Evolutionary conservation across 352 stramenopile species (phyloP), one percentile per base, ranked within the genome.

Genomic region (Pythium monospermum): DNA sequence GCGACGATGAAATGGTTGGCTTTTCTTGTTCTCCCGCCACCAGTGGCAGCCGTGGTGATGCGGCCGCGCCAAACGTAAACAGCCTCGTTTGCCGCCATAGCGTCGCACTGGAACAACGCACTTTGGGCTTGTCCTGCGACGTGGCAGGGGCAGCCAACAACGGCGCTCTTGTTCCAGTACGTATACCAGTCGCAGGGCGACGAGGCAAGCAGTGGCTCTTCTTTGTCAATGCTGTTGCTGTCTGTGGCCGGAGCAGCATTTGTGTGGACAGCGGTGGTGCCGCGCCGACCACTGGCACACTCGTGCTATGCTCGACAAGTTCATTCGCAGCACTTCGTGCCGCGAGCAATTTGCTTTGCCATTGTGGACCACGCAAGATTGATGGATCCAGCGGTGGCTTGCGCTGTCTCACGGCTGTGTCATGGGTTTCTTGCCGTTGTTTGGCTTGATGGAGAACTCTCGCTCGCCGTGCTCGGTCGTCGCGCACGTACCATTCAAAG

Each of bases 11-110:
- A 50, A n/a, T 6, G 36, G 12, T 21, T 10, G 30, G 15, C 16
- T 19, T 30, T 38, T 16, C 15, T 28, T 12, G 10, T 21, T 37
- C 25, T 15, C 10, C 18, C 16, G 1, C 26, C 37, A 21, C 19
- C 10, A 2, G n/a, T 26, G 37, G 6, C 37, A 15, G 37, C 16
- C 18, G 22, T 43, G 10, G 3, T n/a, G 49, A n/a, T 13, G 33
- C 36, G 15, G 57, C 44, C 8, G 64, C 43, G 6, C 64, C 47
- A 22, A 85, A 59, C 19, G 73, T 72, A 28, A 76, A 61, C 19
- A 85, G 55, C 21, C 69, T 57, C 21, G 64, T 64, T 48, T 82
- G 73, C 26, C 73, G 69, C 47, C 66, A 69, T 49, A 85, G 57
- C 25, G 61, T 69, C 6, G 68, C 69, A 36, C 68, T 80, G 21